Evolutionary conservation across 176 grass and related monocot genomes (phyloP).

Genomic region (Eragrostis curvula): DNA sequence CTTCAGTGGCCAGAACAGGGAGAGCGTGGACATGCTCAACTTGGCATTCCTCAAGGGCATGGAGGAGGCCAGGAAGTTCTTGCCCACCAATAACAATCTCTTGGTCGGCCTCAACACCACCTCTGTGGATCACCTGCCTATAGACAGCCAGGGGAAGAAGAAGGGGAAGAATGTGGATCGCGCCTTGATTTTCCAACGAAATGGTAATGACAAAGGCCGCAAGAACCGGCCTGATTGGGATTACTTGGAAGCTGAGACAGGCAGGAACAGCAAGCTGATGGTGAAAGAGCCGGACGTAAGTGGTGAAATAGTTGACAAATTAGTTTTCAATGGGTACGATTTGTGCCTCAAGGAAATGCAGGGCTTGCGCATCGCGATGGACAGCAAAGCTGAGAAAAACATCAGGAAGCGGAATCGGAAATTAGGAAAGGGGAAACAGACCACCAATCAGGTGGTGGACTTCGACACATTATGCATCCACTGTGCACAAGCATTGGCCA

Average conservation of each 20-base stretch:
- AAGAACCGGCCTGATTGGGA: conserved; percentile 39
- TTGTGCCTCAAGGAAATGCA: conserved; percentile 25
- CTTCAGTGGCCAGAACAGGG: conserved; percentile 6
- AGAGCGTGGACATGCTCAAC: conserved; percentile 38
- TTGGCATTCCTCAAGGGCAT: conserved; percentile 52
- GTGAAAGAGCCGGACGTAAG: conserved; percentile 38
- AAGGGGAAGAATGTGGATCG: too few species aligned
- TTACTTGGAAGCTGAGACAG: conserved; percentile 49
- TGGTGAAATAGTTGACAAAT: neutral
- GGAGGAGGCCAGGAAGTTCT: conserved; percentile 58
- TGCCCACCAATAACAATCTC: conserved; percentile 44
- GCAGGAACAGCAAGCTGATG: conserved; percentile 63
- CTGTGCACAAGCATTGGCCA: conserved; percentile 63
- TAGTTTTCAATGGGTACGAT: neutral
- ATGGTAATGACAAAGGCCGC: conserved; percentile 26
- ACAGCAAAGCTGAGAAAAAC: neutral
- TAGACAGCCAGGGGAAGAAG: too few species aligned
- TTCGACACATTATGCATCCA: conserved; percentile 65
- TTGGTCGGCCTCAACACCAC: conserved; percentile 21
- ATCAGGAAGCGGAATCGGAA: neutral
- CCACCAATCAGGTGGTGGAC: conserved; percentile 47
- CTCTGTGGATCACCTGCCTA: conserved; percentile 25
- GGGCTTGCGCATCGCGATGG: conserved; percentile 30
- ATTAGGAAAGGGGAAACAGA: neutral
- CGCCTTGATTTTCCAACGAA: neutral